These are phyloP conservation scores for Aspergillus awamori DNA, from an alignment of 2,329 filamentous ascomycete genomes.

Conservation along the genomic window DNA sequence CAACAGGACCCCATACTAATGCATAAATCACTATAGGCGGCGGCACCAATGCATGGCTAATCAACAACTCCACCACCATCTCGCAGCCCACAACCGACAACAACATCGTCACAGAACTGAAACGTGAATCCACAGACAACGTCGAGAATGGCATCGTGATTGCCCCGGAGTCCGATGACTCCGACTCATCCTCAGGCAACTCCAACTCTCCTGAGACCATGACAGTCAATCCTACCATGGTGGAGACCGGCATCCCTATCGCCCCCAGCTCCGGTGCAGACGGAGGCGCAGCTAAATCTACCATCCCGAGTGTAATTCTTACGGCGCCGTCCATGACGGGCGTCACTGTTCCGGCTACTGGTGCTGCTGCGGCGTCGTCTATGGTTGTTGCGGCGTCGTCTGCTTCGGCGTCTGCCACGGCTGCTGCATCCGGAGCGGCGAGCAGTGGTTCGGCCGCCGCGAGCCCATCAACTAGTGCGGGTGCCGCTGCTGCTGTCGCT, in stretches of 20 bases:
- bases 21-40: slow-evolving; percentile 9
- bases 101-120: not conserved
- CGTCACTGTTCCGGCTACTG: no score
- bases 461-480: not conserved
- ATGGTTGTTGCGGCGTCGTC: not conserved
- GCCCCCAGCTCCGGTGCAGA: not conserved
- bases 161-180: slow-evolving; percentile 11
- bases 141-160: slow-evolving; percentile 8
- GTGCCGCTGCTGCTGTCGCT: not conserved
- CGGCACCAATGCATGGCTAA: slow-evolving; percentile 20
- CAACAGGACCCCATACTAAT: not conserved
- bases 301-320: not conserved
- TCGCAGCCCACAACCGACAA: not conserved
- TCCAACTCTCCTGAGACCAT: slow-evolving; percentile 16
- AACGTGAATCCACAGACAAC: not conserved
- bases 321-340: not conserved
- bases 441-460: not conserved
- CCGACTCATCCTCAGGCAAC: slow-evolving; percentile 11
- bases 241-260: slow-evolving; percentile 17
- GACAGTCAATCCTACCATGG: slow-evolving; percentile 19
- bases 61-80: slow-evolving; percentile 12
- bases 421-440: no score
- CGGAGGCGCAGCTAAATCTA: not conserved
- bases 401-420: not conserved
- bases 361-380: not conserved